Evolutionary conservation across 2,329 filamentous ascomycete genomes (phyloP).

Genomic region (Calonectria montana): DNA sequence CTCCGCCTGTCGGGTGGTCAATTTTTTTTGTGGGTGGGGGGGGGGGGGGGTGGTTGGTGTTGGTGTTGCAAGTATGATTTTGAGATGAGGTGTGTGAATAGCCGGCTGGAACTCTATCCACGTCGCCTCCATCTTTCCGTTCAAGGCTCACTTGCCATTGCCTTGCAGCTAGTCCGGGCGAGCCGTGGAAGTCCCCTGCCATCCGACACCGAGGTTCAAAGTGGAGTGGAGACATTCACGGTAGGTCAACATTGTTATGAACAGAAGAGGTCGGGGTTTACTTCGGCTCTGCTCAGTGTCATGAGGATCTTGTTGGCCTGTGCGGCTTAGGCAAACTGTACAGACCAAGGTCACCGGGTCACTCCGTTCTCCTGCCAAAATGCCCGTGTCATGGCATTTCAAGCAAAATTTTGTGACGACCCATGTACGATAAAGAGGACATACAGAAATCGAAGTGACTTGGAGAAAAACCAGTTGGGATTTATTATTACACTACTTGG

Average conservation of each 20-base stretch:
- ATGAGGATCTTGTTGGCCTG: too few species aligned
- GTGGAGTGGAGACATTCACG: neutral
- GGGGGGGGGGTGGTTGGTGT: too few species aligned
- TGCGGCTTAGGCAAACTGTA: too few species aligned
- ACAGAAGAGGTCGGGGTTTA: neutral
- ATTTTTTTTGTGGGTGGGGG: neutral
- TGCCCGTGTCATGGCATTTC: too few species aligned
- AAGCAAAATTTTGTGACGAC: too few species aligned
- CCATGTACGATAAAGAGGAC: too few species aligned
- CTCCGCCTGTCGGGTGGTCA: neutral
- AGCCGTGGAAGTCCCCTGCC: conserved; percentile 6
- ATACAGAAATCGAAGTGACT: too few species aligned
- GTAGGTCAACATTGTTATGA: neutral
- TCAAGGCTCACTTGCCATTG: conserved; percentile 1
- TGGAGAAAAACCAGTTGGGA: too few species aligned
- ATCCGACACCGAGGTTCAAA: conserved; percentile 35
- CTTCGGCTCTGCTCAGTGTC: neutral
- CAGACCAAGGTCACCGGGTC: too few species aligned
- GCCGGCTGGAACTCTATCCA: conserved; percentile 27
- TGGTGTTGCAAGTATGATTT: conserved; percentile 1
- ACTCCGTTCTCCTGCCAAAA: too few species aligned
- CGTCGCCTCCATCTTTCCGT: conserved; percentile 35
- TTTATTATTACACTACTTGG: too few species aligned
- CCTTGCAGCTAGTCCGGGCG: neutral
- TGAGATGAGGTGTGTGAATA: conserved; percentile 31